Base-by-base conservation (phyloP, 2,329 filamentous ascomycete genomes). In the Penicillium sp. region DNA sequence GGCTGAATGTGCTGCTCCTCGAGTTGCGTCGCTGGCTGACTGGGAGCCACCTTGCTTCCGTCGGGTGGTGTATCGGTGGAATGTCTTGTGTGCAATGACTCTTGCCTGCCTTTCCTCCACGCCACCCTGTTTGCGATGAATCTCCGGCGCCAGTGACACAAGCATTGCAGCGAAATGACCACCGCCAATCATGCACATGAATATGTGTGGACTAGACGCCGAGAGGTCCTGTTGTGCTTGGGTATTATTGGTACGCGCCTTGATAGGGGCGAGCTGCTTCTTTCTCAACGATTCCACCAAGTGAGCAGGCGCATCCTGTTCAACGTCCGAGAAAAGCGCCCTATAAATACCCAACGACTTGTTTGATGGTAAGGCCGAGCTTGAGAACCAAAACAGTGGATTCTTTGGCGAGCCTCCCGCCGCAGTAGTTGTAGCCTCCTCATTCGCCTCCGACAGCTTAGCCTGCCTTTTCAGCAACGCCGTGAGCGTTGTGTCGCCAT, bases 161-260 rank as follows among this genome's bases (percentile, higher is more conserved):
- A 98, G 83, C 93, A 98, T 98, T 53, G 91, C 95, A 0, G 95
- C 95, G 72, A 99, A 99, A 74, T 99, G 95, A 0, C 95, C 95
- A 60, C 95, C 95, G 25, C 95, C 95, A 53, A 99, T 96, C 95
- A 99, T 99, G 77, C 93, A 98, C 50, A 99, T 84, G 73, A 99
- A 98, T 52, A 96, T 87, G 73, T 98, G 93, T 2, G 92, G 91
- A 7, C 89, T 88, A 25, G 87, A 58, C 20, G 67, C 39, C 39
- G 82, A 77, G 1, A 84, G 79, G 61, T 84, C 63, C n/a, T 63
- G 61, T 25, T 65, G 75, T 22, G 77, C 68, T 2, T 74, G 67
- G 17, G 69, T 66, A 67, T 76, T 70, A 66, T 76, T 75, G 17
- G 67, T 57, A 20, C 68, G 72, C 5, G 76, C 74, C 37, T 80